Percentiles rank a stretch among this genome's conserved stretches.
Conservation (phyloP, 805 yeast species). For the Yarrowia alimentaria region DNA sequence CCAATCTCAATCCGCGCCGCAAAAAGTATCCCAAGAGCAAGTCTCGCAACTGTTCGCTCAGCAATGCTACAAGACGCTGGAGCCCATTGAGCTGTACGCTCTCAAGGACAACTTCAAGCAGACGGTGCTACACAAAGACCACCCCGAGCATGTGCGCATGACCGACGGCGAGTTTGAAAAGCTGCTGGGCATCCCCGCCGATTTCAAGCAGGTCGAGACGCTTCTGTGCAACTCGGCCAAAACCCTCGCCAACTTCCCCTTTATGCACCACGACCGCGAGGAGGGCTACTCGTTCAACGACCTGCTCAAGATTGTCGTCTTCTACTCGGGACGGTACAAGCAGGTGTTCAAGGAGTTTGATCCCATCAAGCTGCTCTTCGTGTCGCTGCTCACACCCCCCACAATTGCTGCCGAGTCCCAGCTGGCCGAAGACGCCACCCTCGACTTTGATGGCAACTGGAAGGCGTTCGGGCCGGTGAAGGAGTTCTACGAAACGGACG, state of each 20-base stretch:
- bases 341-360: conserved; percentile 20
- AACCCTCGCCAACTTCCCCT: conserved; percentile 14
- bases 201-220: background rate
- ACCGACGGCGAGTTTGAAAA: conserved; percentile 29
- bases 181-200: conserved; percentile 12
- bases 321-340: conserved; percentile 13
- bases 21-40: background rate
- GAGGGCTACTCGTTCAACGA: conserved; percentile 16
- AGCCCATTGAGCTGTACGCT: conserved; percentile 18
- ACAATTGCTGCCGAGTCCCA: too few relatives aligned
- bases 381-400: conserved; percentile 15
- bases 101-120: conserved; percentile 19
- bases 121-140: background rate
- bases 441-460: conserved; percentile 7
- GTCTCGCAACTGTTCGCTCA: background rate
- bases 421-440: background rate
- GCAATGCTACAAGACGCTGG: conserved; percentile 19
- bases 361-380: conserved; percentile 21
- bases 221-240: conserved; percentile 12
- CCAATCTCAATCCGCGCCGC: conserved; percentile 6
- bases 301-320: conserved; percentile 10
- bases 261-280: conserved; percentile 6
- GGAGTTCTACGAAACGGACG: conserved; percentile 6
- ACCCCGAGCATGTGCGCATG: conserved; percentile 22
- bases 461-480: conserved; percentile 7